These are phyloP conservation scores for Neospora caninum DNA, from an alignment of 169 alveolate genomes.

Conservation along the genomic window DNA sequence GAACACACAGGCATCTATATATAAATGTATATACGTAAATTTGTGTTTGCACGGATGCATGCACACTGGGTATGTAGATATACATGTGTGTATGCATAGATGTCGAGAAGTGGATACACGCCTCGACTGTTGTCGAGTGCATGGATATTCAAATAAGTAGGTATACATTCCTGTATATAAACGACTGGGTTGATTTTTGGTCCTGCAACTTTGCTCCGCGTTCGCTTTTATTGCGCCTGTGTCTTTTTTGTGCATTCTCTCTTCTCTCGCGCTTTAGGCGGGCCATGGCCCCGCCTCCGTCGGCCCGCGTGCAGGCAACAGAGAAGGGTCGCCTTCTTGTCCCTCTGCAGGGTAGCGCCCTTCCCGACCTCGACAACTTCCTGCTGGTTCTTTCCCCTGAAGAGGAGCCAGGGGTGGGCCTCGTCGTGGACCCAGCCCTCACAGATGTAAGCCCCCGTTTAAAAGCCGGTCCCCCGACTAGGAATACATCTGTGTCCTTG, in stretches of 20 bases:
- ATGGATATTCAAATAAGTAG: neutral
- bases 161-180: neutral
- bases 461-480: too few species aligned
- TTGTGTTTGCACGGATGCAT: neutral
- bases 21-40: too few species aligned
- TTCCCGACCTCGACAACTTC: neutral
- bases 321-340: neutral
- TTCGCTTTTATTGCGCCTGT: too few species aligned
- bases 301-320: neutral
- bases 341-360: neutral
- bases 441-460: neutral
- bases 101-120: too few species aligned
- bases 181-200: neutral
- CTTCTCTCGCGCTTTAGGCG: neutral
- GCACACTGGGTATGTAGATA: neutral
- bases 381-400: neutral
- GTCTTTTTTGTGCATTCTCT: too few species aligned
- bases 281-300: constrained; percentile 14
- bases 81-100: too few species aligned
- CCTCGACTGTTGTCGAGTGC: too few species aligned
- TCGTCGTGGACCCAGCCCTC: neutral
- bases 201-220: too few species aligned
- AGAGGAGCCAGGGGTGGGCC: neutral
- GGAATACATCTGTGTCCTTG: too few species aligned
- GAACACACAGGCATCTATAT: too few species aligned